Conservation (phyloP, 257 asterid species). For the Eustoma russellianum region DNA sequence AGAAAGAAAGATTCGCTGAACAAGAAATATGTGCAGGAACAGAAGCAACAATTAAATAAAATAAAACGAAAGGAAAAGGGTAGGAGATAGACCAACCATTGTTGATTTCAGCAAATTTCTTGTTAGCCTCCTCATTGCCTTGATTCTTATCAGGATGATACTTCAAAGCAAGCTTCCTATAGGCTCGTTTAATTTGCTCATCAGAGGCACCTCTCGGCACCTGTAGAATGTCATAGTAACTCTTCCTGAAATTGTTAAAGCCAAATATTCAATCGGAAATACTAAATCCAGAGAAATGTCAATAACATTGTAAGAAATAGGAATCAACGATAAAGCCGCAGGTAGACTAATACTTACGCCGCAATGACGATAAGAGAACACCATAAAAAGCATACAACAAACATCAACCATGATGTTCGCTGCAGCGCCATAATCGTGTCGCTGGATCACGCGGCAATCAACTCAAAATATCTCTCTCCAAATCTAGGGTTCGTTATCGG, state of each 20-base stretch:
- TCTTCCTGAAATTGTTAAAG: constrained; percentile 45
- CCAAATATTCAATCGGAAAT: background rate
- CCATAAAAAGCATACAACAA: constrained; percentile 39
- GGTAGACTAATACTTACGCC: constrained; percentile 44
- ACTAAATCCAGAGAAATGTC: background rate
- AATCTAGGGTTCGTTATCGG: constrained; percentile 28
- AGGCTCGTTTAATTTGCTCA: constrained; percentile 88
- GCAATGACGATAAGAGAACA: constrained; percentile 51
- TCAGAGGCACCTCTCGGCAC: constrained; percentile 75
- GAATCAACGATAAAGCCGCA: background rate
- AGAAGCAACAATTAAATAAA: background rate
- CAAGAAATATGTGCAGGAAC: background rate
- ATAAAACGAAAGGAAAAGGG: background rate
- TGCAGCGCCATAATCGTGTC: constrained; percentile 42
- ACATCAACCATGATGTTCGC: constrained; percentile 46
- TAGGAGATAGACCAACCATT: constrained; percentile 40
- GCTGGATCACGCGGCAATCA: constrained; percentile 18
- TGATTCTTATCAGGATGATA: constrained; percentile 90
- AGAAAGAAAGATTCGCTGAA: background rate
- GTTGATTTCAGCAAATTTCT: constrained; percentile 85
- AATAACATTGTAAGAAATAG: background rate
- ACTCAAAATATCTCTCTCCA: constrained; percentile 15
- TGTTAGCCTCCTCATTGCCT: constrained; percentile 89
- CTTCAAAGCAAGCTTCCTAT: constrained; percentile 84
- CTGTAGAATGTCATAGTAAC: constrained; percentile 75